Evolutionary conservation across 345 rosid genomes (phyloP).

Genomic region (Iberis pinnata): DNA sequence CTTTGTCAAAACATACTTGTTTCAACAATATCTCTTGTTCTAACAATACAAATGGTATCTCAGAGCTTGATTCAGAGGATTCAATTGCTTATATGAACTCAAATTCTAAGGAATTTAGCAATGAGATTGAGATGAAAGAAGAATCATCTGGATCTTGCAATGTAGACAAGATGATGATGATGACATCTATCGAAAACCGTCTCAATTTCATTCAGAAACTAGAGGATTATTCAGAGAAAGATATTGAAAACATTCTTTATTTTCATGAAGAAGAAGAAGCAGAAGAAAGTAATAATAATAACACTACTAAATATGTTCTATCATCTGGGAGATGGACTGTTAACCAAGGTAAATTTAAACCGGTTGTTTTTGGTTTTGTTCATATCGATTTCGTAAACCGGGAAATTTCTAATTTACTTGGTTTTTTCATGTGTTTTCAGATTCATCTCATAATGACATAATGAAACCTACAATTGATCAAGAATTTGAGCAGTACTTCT

Average conservation of each 20-base stretch:
- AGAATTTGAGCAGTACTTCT: slow-evolving; percentile 87
- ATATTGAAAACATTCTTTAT: slow-evolving; percentile 36
- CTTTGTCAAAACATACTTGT: slow-evolving; percentile 21
- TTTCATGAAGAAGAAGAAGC: slow-evolving; percentile 19
- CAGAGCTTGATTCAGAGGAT: slow-evolving; percentile 20
- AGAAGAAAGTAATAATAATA: slow-evolving; percentile 30
- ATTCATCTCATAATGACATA: slow-evolving; percentile 24
- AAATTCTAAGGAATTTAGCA: slow-evolving; percentile 21
- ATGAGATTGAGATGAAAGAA: slow-evolving; percentile 27
- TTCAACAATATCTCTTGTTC: slow-evolving; percentile 13
- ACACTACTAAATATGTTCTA: slow-evolving; percentile 35
- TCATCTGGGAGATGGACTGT: slow-evolving; percentile 69
- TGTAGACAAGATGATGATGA: slow-evolving; percentile 16
- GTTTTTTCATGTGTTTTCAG: slow-evolving; percentile 36
- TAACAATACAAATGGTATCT: not conserved
- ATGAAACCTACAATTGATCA: slow-evolving; percentile 83
- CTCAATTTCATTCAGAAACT: slow-evolving; percentile 24
- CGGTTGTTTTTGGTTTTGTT: not conserved
- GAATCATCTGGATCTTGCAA: slow-evolving; percentile 29
- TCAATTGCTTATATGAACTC: slow-evolving; percentile 14
- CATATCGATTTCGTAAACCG: slow-evolving; percentile 1
- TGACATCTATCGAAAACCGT: slow-evolving; percentile 19
- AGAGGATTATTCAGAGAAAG: slow-evolving; percentile 41
- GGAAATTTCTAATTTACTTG: not conserved
- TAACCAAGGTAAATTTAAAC: slow-evolving; percentile 52